phyloP scores from a whole-genome alignment of 176 grass and related monocot species.

The Lolium perenne region DNA sequence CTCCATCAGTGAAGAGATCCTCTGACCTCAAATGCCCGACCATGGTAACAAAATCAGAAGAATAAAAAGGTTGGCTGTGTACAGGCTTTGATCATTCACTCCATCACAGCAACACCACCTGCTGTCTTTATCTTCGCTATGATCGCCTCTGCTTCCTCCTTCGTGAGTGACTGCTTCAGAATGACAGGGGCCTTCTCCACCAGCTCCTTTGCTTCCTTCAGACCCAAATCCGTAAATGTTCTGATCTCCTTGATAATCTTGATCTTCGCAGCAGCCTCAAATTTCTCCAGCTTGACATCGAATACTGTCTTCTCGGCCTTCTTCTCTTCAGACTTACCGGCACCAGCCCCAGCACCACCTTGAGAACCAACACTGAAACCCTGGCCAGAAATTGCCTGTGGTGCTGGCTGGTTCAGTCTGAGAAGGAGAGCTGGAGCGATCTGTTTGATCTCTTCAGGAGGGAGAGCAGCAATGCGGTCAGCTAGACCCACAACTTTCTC shows the following conservation, averaged over 20 bases:
- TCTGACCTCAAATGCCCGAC: constrained; percentile 11
- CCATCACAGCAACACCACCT: constrained; percentile 90
- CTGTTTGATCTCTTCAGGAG: constrained; percentile 89
- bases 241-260: constrained; percentile 99
- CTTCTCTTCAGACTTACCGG: constrained; percentile 69
- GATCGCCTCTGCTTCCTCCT: constrained; percentile 92
- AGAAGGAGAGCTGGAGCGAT: constrained; percentile 83
- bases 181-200: constrained; percentile 88
- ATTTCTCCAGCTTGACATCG: constrained; percentile 96
- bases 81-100: constrained; percentile 46
- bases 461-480: constrained; percentile 75
- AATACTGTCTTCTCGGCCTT: constrained; percentile 91
- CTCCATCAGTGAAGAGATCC: constrained; percentile 10
- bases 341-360: constrained; percentile 36
- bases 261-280: constrained; percentile 88
- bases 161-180: constrained; percentile 92
- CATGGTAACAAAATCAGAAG: constrained; percentile 36
- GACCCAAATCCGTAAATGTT: constrained; percentile 79
- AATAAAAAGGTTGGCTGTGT: neutral
- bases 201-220: constrained; percentile 93
- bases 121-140: constrained; percentile 86
- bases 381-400: constrained; percentile 72
- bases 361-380: constrained; percentile 79
- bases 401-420: constrained; percentile 67
- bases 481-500: constrained; percentile 82